Base-by-base conservation (phyloP, 2,329 filamentous ascomycete species). In the Aschersonia sp. region DNA sequence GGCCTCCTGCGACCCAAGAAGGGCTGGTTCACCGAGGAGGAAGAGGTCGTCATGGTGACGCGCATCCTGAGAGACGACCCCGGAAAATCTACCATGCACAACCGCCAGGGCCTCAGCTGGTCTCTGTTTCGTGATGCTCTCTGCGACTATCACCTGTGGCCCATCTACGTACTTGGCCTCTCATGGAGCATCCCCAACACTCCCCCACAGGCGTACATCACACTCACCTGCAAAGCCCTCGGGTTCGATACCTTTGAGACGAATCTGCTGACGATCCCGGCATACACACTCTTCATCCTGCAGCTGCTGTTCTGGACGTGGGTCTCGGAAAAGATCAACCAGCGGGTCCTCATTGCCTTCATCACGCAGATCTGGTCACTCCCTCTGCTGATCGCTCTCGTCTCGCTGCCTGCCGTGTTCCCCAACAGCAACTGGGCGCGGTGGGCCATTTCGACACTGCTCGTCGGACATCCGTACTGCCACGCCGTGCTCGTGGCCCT, bases 1-100 rank as follows among this genome's bases (percentile, higher is more conserved):
- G 47, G 47, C 1, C 48, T 54, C 35, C 47, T 53, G 30, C 43
- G 49, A 31, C 52, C 60, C 1, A 68, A 68, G 35, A 42, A 54
- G n/a, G 67, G 72, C 5, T 79, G 76, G 76, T 79, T 79, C 60
- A 72, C 58, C n/a, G 69, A 71, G 46, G 67, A 55, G 9, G 74
- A 78, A 51, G 70, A 76, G 49, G 60, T 63, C 37, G 79, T 79
- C 46, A 67, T 79, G 14, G 75, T 79, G n/a, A 81, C 79, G 49
- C 67, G 79, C 0, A 57, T 68, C 2, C 55, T 68, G 9, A 70
- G 77, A 2, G 77, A 81, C 43, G 77, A 79, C 48, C 76, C 75
- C 0, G 67, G 66, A 14, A 76, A 60, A 44, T 53, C 53, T 39
- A 68, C 70, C 45, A 78, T 80, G 72, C 72, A 78, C 55, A 79